Base-by-base conservation (phyloP, 2,329 filamentous ascomycete species). In the Neoascochyta sp. region DNA sequence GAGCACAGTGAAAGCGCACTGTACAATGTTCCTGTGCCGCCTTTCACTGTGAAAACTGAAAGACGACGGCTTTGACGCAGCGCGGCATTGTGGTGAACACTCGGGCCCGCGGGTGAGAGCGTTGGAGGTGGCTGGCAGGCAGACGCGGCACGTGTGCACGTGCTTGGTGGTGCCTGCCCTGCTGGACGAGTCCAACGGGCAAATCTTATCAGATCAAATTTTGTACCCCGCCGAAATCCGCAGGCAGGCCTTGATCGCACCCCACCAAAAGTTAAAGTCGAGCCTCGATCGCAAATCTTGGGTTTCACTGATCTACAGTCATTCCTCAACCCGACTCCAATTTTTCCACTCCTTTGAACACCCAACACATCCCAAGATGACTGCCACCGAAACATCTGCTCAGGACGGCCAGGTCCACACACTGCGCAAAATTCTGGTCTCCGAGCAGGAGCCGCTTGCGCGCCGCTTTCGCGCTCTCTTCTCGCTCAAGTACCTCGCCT, bases 381-480 rank as follows among this genome's bases (percentile, higher is more conserved):
- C 57, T 12, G 47, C 41, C 18, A 17, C 50, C 31, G 55, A 54
- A 16, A 32, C 27, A 5, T 12, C 41, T 8, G 27, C 35, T 20
- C 37, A 50, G 29, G 46, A 51, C 20, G 49, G 66, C 8, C 80
- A 77, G 24, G 74, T 87, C 47, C 54, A 69, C 34, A 69, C 73
- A 36, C 75, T 93, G 29, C 82, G 87, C 56, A 75, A 83, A 54
- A 84, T 82, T 37, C 79, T 98, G 38, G 81, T 76, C 52, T 83
- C 84, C 27, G 92, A 96, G 69, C 68, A 75, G 9, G 83, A 85
- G 41, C 80, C 89, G 24, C 83, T 98, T 32, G 83, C 89, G 21
- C 75, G 86, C 43, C 87, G 92, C 43, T 98, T 96, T 68, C 87
- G 92, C 52, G 90, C 92, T 23, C 84, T 98, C 50, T 98, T 98